phyloP scores from a whole-genome alignment of 2,329 filamentous ascomycete species.

The Tetracladium maxilliforme region DNA sequence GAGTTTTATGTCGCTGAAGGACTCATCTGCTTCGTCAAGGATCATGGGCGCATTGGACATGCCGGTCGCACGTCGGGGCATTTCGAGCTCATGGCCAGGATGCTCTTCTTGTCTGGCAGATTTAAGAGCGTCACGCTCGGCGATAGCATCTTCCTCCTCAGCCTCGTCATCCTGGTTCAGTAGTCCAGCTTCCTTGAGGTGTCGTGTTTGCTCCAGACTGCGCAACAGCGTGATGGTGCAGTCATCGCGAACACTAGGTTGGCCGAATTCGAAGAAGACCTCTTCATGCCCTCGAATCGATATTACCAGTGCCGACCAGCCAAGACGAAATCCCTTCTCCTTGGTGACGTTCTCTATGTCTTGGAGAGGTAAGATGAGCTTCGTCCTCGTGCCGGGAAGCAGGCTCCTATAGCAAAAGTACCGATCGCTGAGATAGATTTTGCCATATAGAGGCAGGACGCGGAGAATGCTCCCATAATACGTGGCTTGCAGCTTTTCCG shows the following conservation, averaged over 20 bases:
- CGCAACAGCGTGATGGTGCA: constrained; percentile 72
- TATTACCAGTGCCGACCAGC: constrained; percentile 82
- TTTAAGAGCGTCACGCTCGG: constrained; percentile 68
- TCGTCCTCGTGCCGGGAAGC: constrained; percentile 77
- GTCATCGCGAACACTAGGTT: constrained; percentile 69
- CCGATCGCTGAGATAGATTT: constrained; percentile 82
- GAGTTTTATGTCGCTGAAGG: constrained; percentile 85
- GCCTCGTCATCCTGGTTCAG: constrained; percentile 54
- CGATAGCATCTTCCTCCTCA: constrained; percentile 59
- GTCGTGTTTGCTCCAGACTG: constrained; percentile 57
- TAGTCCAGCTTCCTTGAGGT: constrained; percentile 53
- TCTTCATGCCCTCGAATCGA: constrained; percentile 91
- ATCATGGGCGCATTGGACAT: constrained; percentile 53
- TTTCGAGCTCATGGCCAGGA: constrained; percentile 31
- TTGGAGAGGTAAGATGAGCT: constrained; percentile 77
- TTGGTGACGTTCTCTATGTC: constrained; percentile 91
- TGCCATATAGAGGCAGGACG: constrained; percentile 84
- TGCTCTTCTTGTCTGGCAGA: constrained; percentile 48
- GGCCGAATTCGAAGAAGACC: constrained; percentile 86
- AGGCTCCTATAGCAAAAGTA: constrained; percentile 90
- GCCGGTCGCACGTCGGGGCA: constrained; percentile 29
- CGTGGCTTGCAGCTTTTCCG: constrained; percentile 72
- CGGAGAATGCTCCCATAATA: constrained; percentile 90
- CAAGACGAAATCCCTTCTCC: constrained; percentile 86
- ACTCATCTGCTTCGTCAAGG: constrained; percentile 74